Evolutionary conservation across 176 grass and related monocot species (phyloP), one percentile per base, ranked within the genome.

Genomic region (Lolium perenne): DNA sequence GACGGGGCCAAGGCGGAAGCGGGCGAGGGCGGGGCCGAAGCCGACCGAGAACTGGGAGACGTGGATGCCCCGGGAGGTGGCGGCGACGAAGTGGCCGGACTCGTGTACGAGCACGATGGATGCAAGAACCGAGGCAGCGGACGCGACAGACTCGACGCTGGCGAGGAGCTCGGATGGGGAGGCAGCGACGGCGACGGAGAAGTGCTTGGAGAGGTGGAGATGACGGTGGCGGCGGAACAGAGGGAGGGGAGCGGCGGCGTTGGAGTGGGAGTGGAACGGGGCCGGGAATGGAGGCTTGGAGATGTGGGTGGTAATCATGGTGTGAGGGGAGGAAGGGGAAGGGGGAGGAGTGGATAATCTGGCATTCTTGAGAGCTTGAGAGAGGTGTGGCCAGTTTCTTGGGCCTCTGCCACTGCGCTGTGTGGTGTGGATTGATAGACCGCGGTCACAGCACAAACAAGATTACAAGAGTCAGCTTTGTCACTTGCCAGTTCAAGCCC

Each of bases 41-140:
- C 97, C 97, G 43, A 99, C 57, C 38, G 97, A 91, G 79, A 99
- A 99, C 88, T 99, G 87, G 76, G 94, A 96, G 65, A 99, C 92
- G 78, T 90, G 93, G 80, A 99, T 99, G 62, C 94, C 97, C 4
- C 93, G 94, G 23, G 93, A 88, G 29, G 85, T 83, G 0, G 94
- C 97, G 9, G 97, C 97, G 14, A 93, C 21, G 88, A 99, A 99
- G 84, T 99, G 97, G 32, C 94, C 97, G 1, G 84, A 91, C 81
- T 99, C 94, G 84, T 99, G 97, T 50, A 96, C 94, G 10, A 96
- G 85, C 65, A 99, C 91, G 83, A 99, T 96, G 71, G 92, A 87
- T 11, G 94, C 94, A 14, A 99, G 94, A 3, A 99, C 94, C 26
- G 97, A 96, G 13, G 94, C 87, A 10, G 94, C 97, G 64, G 94